Evolutionary conservation across 2,329 filamentous ascomycete genomes (phyloP), one percentile per base, ranked within the genome.

Genomic region (Penicillium capsulatum): DNA sequence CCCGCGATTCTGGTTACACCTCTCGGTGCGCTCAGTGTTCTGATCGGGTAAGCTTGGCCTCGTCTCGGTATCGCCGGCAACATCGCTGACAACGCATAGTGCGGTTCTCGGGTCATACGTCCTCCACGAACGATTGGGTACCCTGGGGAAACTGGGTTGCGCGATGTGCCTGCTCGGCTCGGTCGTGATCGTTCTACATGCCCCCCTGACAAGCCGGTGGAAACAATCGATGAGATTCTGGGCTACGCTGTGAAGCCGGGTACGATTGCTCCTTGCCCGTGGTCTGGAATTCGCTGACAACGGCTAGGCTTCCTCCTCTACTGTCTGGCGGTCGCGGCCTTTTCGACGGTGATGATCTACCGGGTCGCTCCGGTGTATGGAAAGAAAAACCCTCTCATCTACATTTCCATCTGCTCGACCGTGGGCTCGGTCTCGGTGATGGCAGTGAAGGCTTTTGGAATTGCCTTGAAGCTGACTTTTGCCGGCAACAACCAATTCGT

Each of bases 1-100:
- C 92, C 92, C 28, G 94, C 92, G n/a, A 98, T 98, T 67, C 77
- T 98, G 37, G 92, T 98, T 28, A 98, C 92, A 4, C 92, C 92
- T 17, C 74, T 98, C 16, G 92, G 92, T 46, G 92, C 92, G 40
- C 76, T 98, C 47, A 92, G 87, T 61, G 94, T 98, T 42, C 74
- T 98, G 51, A 96, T 98, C 59, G 92, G 79, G 75, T 78, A 60
- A 45, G 73, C 54, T 11, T 34, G 20, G 17, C 11, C 36, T 22
- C 31, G 20, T 27, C 15, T 8, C n/a, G 31, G 30, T 22, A 31
- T 20, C 26, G 26, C 13, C 6, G 28, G 17, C 45, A 30, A 28
- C 44, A 27, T 44, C 27, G 36, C 48, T 61, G 35, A 58, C 48
- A 45, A 55, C 13, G 38, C 26, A 40, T 45, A 77, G 89, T 50